phyloP scores from a whole-genome alignment of 2,329 filamentous ascomycete genomes.

The Thelonectria rubi region DNA sequence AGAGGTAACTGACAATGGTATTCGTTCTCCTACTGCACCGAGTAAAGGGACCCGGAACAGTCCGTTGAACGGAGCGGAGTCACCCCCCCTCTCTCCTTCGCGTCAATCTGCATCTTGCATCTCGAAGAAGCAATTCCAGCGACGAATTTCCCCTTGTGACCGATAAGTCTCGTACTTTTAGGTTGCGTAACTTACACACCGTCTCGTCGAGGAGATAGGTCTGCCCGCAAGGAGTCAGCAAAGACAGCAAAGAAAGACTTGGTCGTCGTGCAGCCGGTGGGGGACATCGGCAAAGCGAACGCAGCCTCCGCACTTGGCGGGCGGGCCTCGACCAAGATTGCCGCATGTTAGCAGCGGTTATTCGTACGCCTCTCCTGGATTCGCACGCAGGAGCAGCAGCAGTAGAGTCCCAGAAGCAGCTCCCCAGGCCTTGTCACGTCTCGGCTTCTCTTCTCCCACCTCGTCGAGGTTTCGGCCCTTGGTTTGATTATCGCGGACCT shows the following conservation, averaged over 20 bases:
- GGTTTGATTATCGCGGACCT: background rate
- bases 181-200: background rate
- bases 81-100: constrained; percentile 6
- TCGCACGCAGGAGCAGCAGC: too few species aligned
- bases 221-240: background rate
- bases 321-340: constrained; percentile 4
- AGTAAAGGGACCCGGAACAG: constrained; percentile 15
- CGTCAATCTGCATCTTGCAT: constrained; percentile 12
- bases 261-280: constrained; percentile 3
- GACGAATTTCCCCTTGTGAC: background rate
- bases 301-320: background rate
- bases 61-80: constrained; percentile 18
- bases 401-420: too few species aligned
- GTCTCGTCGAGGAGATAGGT: background rate
- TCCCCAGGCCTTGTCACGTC: background rate
- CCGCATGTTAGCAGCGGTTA: constrained; percentile 9
- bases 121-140: background rate
- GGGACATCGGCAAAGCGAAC: constrained; percentile 14
- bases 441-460: background rate
- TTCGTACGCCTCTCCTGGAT: background rate
- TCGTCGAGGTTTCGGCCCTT: background rate
- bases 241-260: background rate
- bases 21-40: constrained; percentile 3
- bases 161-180: background rate
- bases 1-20: constrained; percentile 20